phyloP scores from a whole-genome alignment of 2,329 filamentous ascomycete genomes.

The Alternaria sp. region DNA sequence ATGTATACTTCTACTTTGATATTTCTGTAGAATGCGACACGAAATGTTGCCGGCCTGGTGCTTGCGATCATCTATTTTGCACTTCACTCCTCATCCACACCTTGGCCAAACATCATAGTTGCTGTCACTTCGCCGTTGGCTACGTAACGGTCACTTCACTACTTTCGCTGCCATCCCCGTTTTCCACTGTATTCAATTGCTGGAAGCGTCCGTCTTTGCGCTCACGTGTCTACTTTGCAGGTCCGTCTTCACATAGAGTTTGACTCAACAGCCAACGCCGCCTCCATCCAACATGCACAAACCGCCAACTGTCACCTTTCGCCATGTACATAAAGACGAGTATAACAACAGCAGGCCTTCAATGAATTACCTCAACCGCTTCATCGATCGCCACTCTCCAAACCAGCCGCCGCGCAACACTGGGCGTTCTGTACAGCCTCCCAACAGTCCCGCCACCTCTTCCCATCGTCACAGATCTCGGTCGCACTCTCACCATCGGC shows the following conservation, averaged over 20 bases:
- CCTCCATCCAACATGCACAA: conserved; percentile 5
- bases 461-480: neutral
- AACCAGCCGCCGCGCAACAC: neutral
- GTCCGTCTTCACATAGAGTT: neutral
- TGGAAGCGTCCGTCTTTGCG: neutral
- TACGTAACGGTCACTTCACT: neutral
- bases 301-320: neutral
- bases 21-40: too few species aligned
- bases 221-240: conserved; percentile 3
- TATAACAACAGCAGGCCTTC: neutral
- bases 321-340: neutral
- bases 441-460: neutral
- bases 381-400: conserved; percentile 7
- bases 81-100: too few species aligned
- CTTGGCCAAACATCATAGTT: neutral
- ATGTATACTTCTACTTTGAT: too few species aligned
- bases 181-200: neutral
- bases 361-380: conserved; percentile 19
- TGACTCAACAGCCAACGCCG: neutral
- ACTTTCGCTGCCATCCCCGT: neutral
- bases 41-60: too few species aligned
- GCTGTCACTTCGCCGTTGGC: neutral
- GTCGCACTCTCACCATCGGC: conserved; percentile 3
- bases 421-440: neutral
- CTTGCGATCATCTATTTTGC: neutral